A percentile compares a stretch with the other conserved stretches of the same genome.
Evolutionary conservation across 345 rosid genomes (phyloP).

Genomic region (Microcos paniculata): DNA sequence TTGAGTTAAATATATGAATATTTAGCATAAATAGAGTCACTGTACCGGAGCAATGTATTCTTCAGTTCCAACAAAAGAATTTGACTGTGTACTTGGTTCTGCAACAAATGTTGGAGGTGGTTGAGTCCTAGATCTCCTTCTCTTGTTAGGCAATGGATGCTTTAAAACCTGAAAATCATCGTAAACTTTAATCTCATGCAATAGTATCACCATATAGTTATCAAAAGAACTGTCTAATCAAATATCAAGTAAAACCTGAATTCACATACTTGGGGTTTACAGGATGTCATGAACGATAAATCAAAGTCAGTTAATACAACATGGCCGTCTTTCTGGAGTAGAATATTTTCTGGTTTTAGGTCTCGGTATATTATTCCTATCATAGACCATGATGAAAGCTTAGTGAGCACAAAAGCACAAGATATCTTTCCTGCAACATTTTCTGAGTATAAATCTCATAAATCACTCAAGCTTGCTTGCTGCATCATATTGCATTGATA

Average conservation of each 20-base stretch:
- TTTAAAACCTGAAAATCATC: slow-evolving; percentile 54
- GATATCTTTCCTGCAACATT: background rate
- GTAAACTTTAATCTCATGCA: slow-evolving; percentile 2
- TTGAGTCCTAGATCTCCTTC: slow-evolving; percentile 75
- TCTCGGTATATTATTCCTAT: slow-evolving; percentile 91
- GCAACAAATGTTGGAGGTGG: slow-evolving; percentile 79
- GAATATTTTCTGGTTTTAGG: slow-evolving; percentile 92
- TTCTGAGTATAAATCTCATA: background rate
- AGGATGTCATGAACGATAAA: slow-evolving; percentile 75
- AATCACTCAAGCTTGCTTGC: background rate
- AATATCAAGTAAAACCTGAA: background rate
- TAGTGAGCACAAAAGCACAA: background rate
- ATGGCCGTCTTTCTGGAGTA: slow-evolving; percentile 86
- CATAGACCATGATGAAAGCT: background rate
- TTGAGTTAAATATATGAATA: background rate
- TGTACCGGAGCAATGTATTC: slow-evolving; percentile 97
- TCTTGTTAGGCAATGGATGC: slow-evolving; percentile 41
- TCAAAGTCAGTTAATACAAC: slow-evolving; percentile 85
- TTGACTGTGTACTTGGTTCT: slow-evolving; percentile 73
- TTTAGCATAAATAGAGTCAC: slow-evolving; percentile 11
- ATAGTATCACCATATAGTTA: background rate
- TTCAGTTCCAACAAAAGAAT: slow-evolving; percentile 96
- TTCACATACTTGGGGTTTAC: slow-evolving; percentile 66
- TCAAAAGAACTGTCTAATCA: background rate
- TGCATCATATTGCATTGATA: background rate